Base-by-base conservation (phyloP, 2,329 filamentous ascomycete genomes). In the Zarea fungicola region DNA sequence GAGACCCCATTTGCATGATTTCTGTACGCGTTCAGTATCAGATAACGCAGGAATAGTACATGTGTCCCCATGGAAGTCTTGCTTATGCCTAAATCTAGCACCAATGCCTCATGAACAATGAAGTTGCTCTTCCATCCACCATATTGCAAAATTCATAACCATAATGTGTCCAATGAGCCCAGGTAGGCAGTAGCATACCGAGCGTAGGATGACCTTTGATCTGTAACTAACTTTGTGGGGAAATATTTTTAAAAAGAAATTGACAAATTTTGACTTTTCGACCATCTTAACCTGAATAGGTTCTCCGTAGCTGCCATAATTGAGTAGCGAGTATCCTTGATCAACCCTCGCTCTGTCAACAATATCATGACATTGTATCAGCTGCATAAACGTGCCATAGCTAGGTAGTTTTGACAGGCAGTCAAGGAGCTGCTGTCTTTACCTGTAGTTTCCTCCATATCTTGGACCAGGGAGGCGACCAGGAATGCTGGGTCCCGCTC, bases 401-500 rank as follows among this genome's bases (percentile, higher is more conserved):
- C 36, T 41, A 41, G n/a, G n/a, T n/a, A n/a, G 42, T 25, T 29
- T 47, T 23, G 21, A 36, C 26, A 32, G 9, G 40, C 35, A 28
- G 21, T 62, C 51, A 84, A 60, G 35, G 42, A 31, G 37, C 46
- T 36, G 46, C 46, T 48, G 26, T 35, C 16, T 7, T 45, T 35
- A 45, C 34, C 82, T 81, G 66, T 80, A 86, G 56, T 72, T 65
- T 58, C 72, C 71, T 56, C 72, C 74, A 62, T 78, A 85, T 49
- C 82, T 77, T 59, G 79, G 69, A 49, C 75, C 76, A 45, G 80
- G 77, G 53, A 83, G 73, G 29, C 78, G 81, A 47, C 69, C 62
- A 21, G 72, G 70, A 58, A 87, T 76, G 52, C 81, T 75, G 52
- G 84, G 77, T 18, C 88, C 87, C 57, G 83, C 80, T 25, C 88